Evolutionary conservation across 1,139 yeast genomes (phyloP), one percentile per base, ranked within the genome.

Genomic region (Blastobotrys raffinosifermentans): DNA sequence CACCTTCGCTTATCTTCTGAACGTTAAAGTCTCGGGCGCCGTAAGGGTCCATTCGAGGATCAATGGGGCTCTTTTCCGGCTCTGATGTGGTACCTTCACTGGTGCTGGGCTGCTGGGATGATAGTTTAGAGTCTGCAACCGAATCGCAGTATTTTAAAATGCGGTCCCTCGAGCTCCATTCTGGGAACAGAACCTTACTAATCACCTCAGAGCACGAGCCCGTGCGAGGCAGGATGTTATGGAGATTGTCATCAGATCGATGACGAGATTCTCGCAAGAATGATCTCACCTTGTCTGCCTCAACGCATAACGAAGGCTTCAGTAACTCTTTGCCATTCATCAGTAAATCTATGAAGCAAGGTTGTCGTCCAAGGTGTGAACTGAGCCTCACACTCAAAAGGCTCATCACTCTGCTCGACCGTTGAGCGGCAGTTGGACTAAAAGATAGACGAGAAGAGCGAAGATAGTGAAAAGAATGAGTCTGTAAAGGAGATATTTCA

Each of bases 31-130:
- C 58, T 29, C 62, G 37, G n/a, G 61, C 58, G 4, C 55, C 58
- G 38, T 60, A 60, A 2, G 65, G 59, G 43, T 60, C 64, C 19
- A 56, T 31, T 15, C 64, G 44, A 2, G 64, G 63, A 37, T 58
- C 62, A 7, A 55, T 47, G 11, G 37, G 31, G n/a, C n/a, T n/a
- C 10, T 39, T 14, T 2, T 18, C 30, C 9, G 18, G n/a, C 7
- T 18, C 32, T 4, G 20, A 35, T 4, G 13, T 29, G 15, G 19
- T 9, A 25, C 17, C 18, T 6, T 10, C 6, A 13, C 31, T 22
- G 26, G 14, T 27, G n/a, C 18, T 7, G 35, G 26, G 29, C 16
- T 30, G 18, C 15, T 13, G 16, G 23, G 19, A 17, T 18, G 34
- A n/a, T 20, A 34, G 33, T 34, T 37, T 39, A 29, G 29, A 33